A percentile compares a stretch with the other conserved stretches of the same genome.
phyloP scores from a whole-genome alignment of 768 basidiomycete genomes.

The Rhizopogon salebrosus region DNA sequence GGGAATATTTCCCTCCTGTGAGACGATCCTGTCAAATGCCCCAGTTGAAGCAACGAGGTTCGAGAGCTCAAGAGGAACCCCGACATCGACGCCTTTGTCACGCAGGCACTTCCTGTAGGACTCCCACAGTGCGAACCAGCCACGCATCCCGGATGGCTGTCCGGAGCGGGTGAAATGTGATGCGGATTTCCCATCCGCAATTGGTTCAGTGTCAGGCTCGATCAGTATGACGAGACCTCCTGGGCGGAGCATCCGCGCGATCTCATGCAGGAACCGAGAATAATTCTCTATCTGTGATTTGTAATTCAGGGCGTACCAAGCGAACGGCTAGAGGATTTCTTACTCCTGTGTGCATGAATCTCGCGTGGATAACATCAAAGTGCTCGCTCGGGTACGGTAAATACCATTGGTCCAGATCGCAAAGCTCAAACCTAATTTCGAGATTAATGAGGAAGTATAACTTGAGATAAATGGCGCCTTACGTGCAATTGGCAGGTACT shows the following conservation, averaged over 20 bases:
- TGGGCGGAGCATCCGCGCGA: constrained; percentile 62
- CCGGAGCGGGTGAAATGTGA: constrained; percentile 28
- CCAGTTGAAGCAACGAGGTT: constrained; percentile 43
- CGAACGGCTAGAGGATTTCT: constrained; percentile 22
- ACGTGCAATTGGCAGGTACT: constrained; percentile 73
- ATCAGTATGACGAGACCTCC: constrained; percentile 67
- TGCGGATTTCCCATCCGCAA: constrained; percentile 39
- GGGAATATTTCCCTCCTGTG: constrained; percentile 56
- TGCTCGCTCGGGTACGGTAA: constrained; percentile 60
- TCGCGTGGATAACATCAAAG: constrained; percentile 68
- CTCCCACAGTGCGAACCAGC: constrained; percentile 64
- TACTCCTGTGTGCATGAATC: constrained; percentile 64
- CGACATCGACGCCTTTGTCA: constrained; percentile 48
- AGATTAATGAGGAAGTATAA: constrained; percentile 1
- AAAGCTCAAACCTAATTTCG: constrained; percentile 57
- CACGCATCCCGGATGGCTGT: constrained; percentile 37
- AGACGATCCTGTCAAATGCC: constrained; percentile 51
- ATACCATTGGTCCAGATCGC: constrained; percentile 54
- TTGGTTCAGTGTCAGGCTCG: constrained; percentile 53
- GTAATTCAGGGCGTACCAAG: constrained; percentile 4
- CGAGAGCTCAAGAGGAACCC: constrained; percentile 51
- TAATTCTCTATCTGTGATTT: constrained; percentile 53
- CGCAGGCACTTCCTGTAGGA: constrained; percentile 52
- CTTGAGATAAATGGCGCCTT: constrained; percentile 26
- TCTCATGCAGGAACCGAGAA: constrained; percentile 53